Percentiles rank a stretch among this genome's conserved stretches.
Evolutionary conservation across 2,329 filamentous ascomycete genomes (phyloP).

Genomic region (Diaporthe ampelina): DNA sequence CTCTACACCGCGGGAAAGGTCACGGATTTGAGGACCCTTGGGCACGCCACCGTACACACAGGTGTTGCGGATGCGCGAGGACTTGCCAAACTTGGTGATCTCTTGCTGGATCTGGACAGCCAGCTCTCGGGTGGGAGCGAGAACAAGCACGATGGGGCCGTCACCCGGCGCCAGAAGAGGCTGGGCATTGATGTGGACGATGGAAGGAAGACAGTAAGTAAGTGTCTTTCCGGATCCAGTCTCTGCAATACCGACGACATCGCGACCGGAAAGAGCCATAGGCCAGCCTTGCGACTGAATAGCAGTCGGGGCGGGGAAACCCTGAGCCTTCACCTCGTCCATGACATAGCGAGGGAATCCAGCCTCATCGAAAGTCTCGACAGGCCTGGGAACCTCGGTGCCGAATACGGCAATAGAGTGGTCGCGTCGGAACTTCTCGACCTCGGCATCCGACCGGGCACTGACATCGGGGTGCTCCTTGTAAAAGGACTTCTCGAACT

Average conservation of each 20-base stretch:
- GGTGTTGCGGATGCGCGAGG: conserved; percentile 97
- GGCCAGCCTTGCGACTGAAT: conserved; percentile 99
- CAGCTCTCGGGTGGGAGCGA: conserved; percentile 96
- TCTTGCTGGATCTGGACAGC: conserved; percentile 99
- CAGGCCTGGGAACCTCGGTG: conserved; percentile 87
- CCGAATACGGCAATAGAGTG: conserved; percentile 89
- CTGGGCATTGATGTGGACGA: conserved; percentile 99
- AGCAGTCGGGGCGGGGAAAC: conserved; percentile 91
- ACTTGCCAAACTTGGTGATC: conserved; percentile 98
- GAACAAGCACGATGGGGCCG: conserved; percentile 94
- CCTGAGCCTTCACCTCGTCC: conserved; percentile 98
- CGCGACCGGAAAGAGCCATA: conserved; percentile 97
- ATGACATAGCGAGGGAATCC: conserved; percentile 98
- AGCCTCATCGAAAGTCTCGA: conserved; percentile 97
- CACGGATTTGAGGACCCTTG: conserved; percentile 96
- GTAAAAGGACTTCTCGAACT: conserved; percentile 99
- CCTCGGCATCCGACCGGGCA: conserved; percentile 80
- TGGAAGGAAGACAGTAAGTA: conserved; percentile 97
- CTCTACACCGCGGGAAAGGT: conserved; percentile 94
- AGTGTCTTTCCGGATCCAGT: conserved; percentile 99
- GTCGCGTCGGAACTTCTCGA: conserved; percentile 88
- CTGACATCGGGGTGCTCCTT: conserved; percentile 90
- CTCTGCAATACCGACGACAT: conserved; percentile 99
- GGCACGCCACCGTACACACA: conserved; percentile 99
- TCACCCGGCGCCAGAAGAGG: conserved; percentile 95